phyloP scores from a whole-genome alignment of 2,329 filamentous ascomycete genomes.

The Cordyceps cateniannulata region DNA sequence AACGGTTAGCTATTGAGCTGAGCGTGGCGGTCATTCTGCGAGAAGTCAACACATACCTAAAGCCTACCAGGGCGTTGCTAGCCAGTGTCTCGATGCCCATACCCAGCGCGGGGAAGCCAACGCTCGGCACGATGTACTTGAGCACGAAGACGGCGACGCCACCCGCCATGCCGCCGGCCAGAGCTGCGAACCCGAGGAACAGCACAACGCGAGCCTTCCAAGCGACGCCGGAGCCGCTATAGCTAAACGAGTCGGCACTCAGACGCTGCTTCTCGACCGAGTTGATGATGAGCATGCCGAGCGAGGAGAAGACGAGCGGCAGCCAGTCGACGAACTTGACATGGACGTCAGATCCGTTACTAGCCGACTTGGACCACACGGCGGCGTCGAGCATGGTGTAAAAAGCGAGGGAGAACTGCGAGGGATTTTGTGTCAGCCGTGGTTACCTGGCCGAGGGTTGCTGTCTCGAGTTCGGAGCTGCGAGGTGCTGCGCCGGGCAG shows the following conservation, averaged over 20 bases:
- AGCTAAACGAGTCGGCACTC: slow-evolving; percentile 56
- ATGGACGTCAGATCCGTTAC: slow-evolving; percentile 54
- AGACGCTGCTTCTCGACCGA: slow-evolving; percentile 61
- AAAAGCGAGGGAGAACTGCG: slow-evolving; percentile 61
- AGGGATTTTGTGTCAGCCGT: background rate
- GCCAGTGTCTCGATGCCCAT: slow-evolving; percentile 64
- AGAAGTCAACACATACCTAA: slow-evolving; percentile 39
- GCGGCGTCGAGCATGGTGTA: slow-evolving; percentile 62
- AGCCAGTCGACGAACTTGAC: slow-evolving; percentile 65
- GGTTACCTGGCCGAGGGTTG: background rate
- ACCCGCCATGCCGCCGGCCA: slow-evolving; percentile 62
- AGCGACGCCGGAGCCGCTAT: slow-evolving; percentile 56
- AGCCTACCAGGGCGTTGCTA: slow-evolving; percentile 55
- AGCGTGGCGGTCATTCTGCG: background rate
- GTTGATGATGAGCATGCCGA: slow-evolving; percentile 68
- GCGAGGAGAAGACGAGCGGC: slow-evolving; percentile 58
- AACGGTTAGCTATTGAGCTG: background rate
- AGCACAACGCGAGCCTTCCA: slow-evolving; percentile 64
- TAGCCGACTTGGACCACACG: slow-evolving; percentile 56
- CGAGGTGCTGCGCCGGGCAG: background rate
- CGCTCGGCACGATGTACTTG: slow-evolving; percentile 53
- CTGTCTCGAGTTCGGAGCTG: background rate
- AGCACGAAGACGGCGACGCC: slow-evolving; percentile 63
- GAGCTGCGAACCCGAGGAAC: slow-evolving; percentile 58
- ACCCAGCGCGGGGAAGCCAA: slow-evolving; percentile 52